phyloP scores from a whole-genome alignment of 2,329 filamentous ascomycete species.

The Fusarium abutilonis region DNA sequence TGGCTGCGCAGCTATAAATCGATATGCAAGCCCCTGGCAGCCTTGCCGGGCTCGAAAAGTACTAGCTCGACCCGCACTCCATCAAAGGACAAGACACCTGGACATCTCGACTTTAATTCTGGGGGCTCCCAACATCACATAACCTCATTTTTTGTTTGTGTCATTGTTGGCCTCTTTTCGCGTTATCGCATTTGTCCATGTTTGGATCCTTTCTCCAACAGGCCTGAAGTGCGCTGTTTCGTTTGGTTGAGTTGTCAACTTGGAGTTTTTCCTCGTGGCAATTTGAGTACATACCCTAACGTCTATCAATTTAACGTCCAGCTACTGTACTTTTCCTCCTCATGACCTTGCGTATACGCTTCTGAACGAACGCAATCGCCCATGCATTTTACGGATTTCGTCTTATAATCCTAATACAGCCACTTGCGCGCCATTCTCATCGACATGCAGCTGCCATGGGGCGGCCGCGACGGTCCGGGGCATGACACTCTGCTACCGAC shows the following conservation, averaged over 20 bases:
- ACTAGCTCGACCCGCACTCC: slow-evolving; percentile 42
- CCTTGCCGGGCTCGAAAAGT: slow-evolving; percentile 40
- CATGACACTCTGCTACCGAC: slow-evolving; percentile 50
- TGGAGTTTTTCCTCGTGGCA: slow-evolving; percentile 18
- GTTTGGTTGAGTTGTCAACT: slow-evolving; percentile 19
- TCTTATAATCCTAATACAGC: slow-evolving; percentile 32
- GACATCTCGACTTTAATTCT: slow-evolving; percentile 38
- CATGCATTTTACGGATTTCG: slow-evolving; percentile 37
- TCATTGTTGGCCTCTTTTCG: slow-evolving; percentile 31
- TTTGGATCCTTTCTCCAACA: slow-evolving; percentile 14
- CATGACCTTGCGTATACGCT: slow-evolving; percentile 42
- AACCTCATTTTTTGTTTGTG: slow-evolving; percentile 18
- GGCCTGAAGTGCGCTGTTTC: slow-evolving; percentile 26
- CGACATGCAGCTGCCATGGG: slow-evolving; percentile 54
- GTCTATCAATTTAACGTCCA: slow-evolving; percentile 22
- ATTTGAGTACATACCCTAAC: slow-evolving; percentile 30
- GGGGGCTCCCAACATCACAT: slow-evolving; percentile 20
- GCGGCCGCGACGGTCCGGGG: slow-evolving; percentile 47
- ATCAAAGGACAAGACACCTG: slow-evolving; percentile 42
- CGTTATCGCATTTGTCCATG: slow-evolving; percentile 24
- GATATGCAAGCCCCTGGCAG: slow-evolving; percentile 45
- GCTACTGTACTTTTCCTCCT: slow-evolving; percentile 17
- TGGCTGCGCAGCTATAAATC: slow-evolving; percentile 27
- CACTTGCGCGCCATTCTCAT: slow-evolving; percentile 30
- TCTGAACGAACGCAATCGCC: slow-evolving; percentile 24